Conservation (phyloP, 1,139 yeast species). For the Geotrichum reessii region DNA sequence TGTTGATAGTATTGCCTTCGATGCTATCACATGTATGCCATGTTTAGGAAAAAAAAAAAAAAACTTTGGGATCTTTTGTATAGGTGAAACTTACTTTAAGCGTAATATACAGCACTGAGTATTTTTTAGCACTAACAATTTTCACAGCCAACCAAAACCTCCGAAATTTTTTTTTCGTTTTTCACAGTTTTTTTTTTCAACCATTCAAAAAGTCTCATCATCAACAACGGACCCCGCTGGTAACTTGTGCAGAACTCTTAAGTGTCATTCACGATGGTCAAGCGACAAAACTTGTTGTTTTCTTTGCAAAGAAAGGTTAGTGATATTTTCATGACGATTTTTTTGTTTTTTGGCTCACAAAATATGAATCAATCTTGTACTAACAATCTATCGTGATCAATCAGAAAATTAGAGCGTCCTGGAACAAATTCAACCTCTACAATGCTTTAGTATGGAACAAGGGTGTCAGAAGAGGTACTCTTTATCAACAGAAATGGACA, state of each 20-base stretch:
- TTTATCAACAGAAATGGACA: slow-evolving; percentile 87
- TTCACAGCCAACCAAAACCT: slow-evolving; percentile 14
- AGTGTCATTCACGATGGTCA: slow-evolving; percentile 15
- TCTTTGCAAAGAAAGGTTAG: slow-evolving; percentile 20
- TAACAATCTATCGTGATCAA: not conserved
- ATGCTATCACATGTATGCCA: not conserved
- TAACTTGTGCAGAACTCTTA: not conserved
- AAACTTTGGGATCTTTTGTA: not conserved
- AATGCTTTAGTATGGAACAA: slow-evolving; percentile 49
- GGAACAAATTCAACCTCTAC: slow-evolving; percentile 88
- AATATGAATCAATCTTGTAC: not conserved
- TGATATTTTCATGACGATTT: not conserved
- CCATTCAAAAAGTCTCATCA: slow-evolving; percentile 2
- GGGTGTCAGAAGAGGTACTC: slow-evolving; percentile 51
- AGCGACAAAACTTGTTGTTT: slow-evolving; percentile 20
- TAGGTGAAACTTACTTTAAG: not conserved
- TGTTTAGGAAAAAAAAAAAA: not conserved
- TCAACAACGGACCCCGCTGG: not conserved
- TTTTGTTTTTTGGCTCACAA: not conserved
- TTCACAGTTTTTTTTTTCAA: not conserved
- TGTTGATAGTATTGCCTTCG: not conserved
- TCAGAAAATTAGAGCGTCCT: slow-evolving; percentile 73
- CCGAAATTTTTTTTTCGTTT: slow-evolving; percentile 1
- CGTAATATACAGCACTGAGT: slow-evolving; percentile 3
- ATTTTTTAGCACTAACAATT: not conserved